These are phyloP conservation scores for Camellia japonica DNA, from an alignment of 148 eudicot species.

Conservation along the genomic window DNA sequence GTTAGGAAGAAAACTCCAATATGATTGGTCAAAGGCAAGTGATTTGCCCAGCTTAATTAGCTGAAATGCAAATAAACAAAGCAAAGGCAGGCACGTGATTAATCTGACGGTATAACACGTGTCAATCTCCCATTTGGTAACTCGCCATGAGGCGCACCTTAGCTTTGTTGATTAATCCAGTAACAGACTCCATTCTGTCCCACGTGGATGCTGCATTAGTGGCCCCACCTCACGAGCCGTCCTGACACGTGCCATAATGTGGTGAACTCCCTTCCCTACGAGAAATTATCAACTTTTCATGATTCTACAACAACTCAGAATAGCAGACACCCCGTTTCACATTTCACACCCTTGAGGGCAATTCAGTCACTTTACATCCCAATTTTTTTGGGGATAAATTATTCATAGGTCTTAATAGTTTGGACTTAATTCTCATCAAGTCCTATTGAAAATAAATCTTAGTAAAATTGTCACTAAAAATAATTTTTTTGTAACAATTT, in stretches of 20 bases:
- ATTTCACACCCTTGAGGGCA: not conserved
- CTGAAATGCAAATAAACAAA: not conserved
- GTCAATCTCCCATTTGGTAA: not conserved
- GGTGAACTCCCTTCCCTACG: not conserved
- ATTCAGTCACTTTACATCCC: not conserved
- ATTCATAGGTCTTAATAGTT: too few relatives aligned
- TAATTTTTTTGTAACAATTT: too few relatives aligned
- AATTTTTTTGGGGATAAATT: too few relatives aligned
- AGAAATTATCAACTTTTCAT: not conserved
- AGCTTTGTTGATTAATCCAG: slow-evolving; percentile 17
- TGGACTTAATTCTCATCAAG: too few relatives aligned
- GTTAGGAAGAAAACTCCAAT: too few relatives aligned
- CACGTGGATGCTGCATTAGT: slow-evolving; percentile 22
- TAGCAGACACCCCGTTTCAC: not conserved
- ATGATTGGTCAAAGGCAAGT: not conserved
- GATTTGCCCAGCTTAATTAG: not conserved
- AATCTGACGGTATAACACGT: not conserved
- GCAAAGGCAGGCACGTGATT: not conserved
- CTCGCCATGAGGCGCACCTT: not conserved
- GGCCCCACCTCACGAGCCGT: slow-evolving; percentile 13
- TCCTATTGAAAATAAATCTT: too few relatives aligned
- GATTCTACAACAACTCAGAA: not conserved
- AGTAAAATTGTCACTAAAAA: too few relatives aligned
- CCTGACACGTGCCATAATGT: slow-evolving; percentile 20
- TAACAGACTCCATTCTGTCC: slow-evolving; percentile 2